A percentile compares a stretch with the other conserved stretches of the same genome.
phyloP scores from a whole-genome alignment of 2,329 filamentous ascomycete species.

The Madurella fahalii region DNA sequence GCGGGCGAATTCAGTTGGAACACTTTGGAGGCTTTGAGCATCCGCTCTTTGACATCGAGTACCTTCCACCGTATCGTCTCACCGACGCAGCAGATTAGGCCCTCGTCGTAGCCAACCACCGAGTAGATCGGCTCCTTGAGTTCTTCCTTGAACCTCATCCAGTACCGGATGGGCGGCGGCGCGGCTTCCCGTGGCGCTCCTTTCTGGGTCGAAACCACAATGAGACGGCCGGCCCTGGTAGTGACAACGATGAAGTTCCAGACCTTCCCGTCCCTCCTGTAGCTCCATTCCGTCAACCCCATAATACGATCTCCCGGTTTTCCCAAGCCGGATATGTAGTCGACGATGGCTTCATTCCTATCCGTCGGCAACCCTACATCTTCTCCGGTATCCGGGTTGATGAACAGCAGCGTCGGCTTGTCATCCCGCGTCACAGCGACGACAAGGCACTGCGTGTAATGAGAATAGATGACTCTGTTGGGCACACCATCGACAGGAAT shows the following conservation, averaged over 20 bases:
- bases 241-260: slow-evolving; percentile 62
- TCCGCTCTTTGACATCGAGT: slow-evolving; percentile 49
- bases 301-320: slow-evolving; percentile 55
- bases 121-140: slow-evolving; percentile 50
- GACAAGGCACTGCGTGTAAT: slow-evolving; percentile 48
- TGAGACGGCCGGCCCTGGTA: slow-evolving; percentile 49
- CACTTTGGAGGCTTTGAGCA: slow-evolving; percentile 43
- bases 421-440: slow-evolving; percentile 45
- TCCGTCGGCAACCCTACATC: slow-evolving; percentile 47
- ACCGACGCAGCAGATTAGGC: slow-evolving; percentile 55
- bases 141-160: slow-evolving; percentile 48
- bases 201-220: slow-evolving; percentile 50
- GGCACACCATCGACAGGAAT: slow-evolving; percentile 48
- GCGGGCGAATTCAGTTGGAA: slow-evolving; percentile 52
- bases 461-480: slow-evolving; percentile 51
- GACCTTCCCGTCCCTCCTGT: slow-evolving; percentile 50
- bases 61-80: slow-evolving; percentile 52
- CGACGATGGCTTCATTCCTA: slow-evolving; percentile 37
- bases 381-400: slow-evolving; percentile 52
- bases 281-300: slow-evolving; percentile 61
- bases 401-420: slow-evolving; percentile 49
- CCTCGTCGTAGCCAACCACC: slow-evolving; percentile 50
- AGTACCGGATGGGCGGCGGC: slow-evolving; percentile 44
- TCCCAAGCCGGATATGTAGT: slow-evolving; percentile 54
- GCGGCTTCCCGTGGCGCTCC: slow-evolving; percentile 19